Evolutionary conservation across 225 moss, liverwort and hornwort species (phyloP).

Genomic region (Marchantia polymorpha): DNA sequence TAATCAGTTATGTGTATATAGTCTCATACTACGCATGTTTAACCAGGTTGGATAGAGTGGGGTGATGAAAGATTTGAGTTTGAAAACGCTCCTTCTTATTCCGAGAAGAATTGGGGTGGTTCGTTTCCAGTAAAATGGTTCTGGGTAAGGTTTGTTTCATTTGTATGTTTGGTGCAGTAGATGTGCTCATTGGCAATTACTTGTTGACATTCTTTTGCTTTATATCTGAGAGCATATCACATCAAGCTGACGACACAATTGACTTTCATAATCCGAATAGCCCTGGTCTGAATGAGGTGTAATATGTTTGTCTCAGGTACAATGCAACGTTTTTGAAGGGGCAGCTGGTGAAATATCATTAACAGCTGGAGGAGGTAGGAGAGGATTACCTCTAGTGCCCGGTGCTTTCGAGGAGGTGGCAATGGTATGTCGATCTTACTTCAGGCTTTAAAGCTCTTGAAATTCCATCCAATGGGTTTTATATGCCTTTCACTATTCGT

Average conservation of each 20-base stretch:
- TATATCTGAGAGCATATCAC: too few relatives aligned
- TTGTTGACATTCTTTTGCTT: too few relatives aligned
- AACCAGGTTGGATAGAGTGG: constrained; percentile 97
- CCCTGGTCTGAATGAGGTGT: neutral
- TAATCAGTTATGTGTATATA: neutral
- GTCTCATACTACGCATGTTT: neutral
- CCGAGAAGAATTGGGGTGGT: constrained; percentile 99
- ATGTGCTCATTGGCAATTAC: too few relatives aligned
- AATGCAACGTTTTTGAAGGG: constrained; percentile 87
- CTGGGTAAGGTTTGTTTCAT: constrained; percentile 53
- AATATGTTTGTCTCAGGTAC: constrained; percentile 42
- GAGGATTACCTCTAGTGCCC: constrained; percentile 67
- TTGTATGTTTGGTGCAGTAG: too few relatives aligned
- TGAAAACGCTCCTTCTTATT: constrained; percentile 88
- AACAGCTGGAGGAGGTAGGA: constrained; percentile 82
- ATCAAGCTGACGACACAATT: neutral
- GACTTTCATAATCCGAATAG: neutral
- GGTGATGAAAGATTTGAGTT: constrained; percentile 82
- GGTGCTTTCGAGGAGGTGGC: constrained; percentile 82
- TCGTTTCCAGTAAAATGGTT: constrained; percentile 94
- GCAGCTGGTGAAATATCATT: constrained; percentile 70
- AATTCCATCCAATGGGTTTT: neutral
- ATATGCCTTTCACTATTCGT: neutral
- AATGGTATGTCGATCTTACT: constrained; percentile 47
- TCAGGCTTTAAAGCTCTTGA: too few relatives aligned